Base-by-base conservation (phyloP, 768 basidiomycete species). In the Stropharia rugosoannulata region DNA sequence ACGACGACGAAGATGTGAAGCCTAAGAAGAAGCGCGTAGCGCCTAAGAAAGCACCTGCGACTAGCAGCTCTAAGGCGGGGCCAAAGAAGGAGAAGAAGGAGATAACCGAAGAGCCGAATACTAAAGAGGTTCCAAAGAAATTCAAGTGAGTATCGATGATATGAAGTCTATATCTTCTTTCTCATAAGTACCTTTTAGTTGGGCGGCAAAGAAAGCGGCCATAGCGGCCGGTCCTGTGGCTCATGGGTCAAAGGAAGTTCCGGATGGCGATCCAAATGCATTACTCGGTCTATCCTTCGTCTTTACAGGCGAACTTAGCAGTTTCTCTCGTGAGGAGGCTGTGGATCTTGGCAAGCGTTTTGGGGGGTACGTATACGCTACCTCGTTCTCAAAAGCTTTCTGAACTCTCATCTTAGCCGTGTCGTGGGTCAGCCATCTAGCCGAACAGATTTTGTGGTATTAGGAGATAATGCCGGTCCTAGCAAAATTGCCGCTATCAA, bases 221-320 rank as follows among this genome's bases (percentile, higher is more conserved):
- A 82, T 83, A 62, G 64, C 79, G 0, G 81, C 85, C 0, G 83
- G 84, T 0, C 87, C 87, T 0, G 68, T 75, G n/a, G 81, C 88
- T 22, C 75, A 77, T n/a, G 88, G 87, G 0, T 76, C 81, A 13
- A 92, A 89, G 65, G 77, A 82, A 12, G 80, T 91, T 18, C 90
- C 91, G 0, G 85, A 93, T 42, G 87, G 87, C 12, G 74, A 75
- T 25, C 81, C 82, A 0, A 80, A 87, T 63, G 93, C 91, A 65
- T 77, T 99, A 8, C 81, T 86, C 0, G 95, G 95, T 0, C 77
- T 98, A 19, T 80, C 93, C 0, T 89, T 99, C 65, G 96, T 99
- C 18, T 99, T 99, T 61, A 98, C 97, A 0, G 97, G 95, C 13
- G 96, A 99, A 63, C 72, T 98, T 44, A 83, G 80, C 45, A 89